Base-by-base conservation (phyloP, 2,329 filamentous ascomycete species). In the Colletotrichum melonis region DNA sequence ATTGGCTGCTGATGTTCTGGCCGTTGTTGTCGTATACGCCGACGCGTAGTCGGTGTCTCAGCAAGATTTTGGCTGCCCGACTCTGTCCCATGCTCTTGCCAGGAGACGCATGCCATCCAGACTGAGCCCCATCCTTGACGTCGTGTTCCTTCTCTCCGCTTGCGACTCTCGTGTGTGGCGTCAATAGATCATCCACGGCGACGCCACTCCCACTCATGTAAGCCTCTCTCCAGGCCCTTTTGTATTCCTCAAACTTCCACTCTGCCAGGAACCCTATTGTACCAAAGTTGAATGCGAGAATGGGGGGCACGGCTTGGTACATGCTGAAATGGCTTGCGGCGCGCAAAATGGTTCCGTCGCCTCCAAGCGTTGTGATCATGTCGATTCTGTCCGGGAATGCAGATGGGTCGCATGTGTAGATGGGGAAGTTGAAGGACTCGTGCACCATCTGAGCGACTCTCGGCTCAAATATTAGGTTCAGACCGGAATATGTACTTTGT, bases 221-320 rank as follows among this genome's bases (percentile, higher is more conserved):
- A 66, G 97, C 94, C 80, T 98, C 94, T 62, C 95, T 88, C 85
- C 97, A 98, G 0, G 97, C 97, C 62, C 94, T 90, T 83, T 98
- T 98, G 84, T 97, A 94, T 78, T 98, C 95, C 7, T 88, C 88
- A 80, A 98, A 98, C 78, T 97, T 97, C 95, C 96, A 99, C 83
- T 98, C 96, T 19, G 96, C 95, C 8, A 99, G 85, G 77, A 99
- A 99, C 0, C 97, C 97, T 1, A 99, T 86, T 0, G 96, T 97
- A 6, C 97, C 97, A 94, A 99, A 98, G 80, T 95, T 97, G 80
- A 99, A 99, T 1, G 94, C 95, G 8, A 99, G 86, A 42, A 99
- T 93, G 0, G 97, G 97, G 0, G 97, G 97, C 0, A 99, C 96
- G 56, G 91, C 91, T 2, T 89, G 87, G 57, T 94, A 92, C 49